Conservation (phyloP, 2,329 filamentous ascomycete genomes). For the Monosporascus sp. region DNA sequence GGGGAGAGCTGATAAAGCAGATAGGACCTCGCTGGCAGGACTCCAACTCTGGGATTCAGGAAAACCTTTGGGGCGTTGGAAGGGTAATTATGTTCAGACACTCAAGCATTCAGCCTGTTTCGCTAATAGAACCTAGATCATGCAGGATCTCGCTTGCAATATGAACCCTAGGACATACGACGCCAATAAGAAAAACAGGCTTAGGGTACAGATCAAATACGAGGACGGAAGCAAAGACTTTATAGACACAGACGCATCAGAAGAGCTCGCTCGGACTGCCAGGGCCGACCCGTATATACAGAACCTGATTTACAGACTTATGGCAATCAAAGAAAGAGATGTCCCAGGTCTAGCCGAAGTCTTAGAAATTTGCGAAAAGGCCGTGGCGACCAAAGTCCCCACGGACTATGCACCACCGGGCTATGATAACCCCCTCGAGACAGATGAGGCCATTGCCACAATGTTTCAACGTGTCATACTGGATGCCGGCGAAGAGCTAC, state of each 20-base stretch:
- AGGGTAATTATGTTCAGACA: background rate
- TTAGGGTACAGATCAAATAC: background rate
- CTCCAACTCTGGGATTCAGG: background rate
- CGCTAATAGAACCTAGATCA: background rate
- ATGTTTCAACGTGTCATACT: background rate
- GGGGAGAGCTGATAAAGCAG: background rate
- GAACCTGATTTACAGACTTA: background rate
- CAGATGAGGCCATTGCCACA: background rate
- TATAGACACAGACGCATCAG: too few species aligned
- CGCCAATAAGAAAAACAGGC: background rate
- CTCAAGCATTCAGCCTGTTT: background rate
- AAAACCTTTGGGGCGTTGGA: background rate
- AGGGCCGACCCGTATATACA: background rate
- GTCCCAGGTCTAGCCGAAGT: background rate
- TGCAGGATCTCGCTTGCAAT: background rate
- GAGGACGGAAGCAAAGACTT: too few species aligned
- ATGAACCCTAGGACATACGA: background rate
- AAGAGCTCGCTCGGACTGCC: background rate
- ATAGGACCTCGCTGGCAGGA: background rate
- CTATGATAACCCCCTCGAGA: background rate
- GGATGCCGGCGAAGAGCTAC: background rate
- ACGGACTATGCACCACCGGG: background rate
- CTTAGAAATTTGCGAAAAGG: background rate
- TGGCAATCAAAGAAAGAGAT: background rate
- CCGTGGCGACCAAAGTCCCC: background rate